Evolutionary conservation across 306 rosid genomes (phyloP), one percentile per base, ranked within the genome.

Genomic region (Spatholobus suberectus): DNA sequence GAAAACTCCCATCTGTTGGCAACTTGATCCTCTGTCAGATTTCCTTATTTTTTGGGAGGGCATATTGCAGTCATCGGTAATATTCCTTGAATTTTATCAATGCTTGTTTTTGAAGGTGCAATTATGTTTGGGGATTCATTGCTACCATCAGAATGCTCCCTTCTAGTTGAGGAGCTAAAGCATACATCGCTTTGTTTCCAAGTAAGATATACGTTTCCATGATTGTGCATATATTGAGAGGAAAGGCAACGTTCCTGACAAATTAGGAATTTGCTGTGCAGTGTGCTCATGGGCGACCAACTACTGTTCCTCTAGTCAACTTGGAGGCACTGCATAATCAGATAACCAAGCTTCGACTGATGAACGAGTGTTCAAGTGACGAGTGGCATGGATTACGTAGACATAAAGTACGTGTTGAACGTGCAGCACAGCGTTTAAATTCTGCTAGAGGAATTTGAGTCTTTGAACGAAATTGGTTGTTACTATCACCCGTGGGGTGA

Each of bases 241-340:
- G 34, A 40, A 81, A 70, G 43, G 41, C 54, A 65, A 21, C 23
- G 27, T 69, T 65, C 21, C 21, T 83, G 80, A 80, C 21, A 55
- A 77, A 55, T n/a, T 73, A 57, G 52, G 63, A 14, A 52, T 68
- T 74, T 14, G 51, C 59, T n/a, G 0, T 80, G 86, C 89, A 94
- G 97, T 92, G 99, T 72, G 99, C 98, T 82, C 99, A 96, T 87
- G 98, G 99, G 70, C 87, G 97, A 78, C 98, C 99, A 13, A 96
- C 99, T 38, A 89, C 94, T 27, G 94, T 84, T 77, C 97, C 99
- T 41, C 87, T 96, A 3, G 97, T 96, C 23, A 90, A 90, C 91
- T 76, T 94, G 91, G 97, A 87, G 87, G 94, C 90, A n/a, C 82
- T 96, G 91, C 97, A 86, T 87, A 87, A 85, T 88, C 95, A 96